Evolutionary conservation across 2,329 filamentous ascomycete species (phyloP).

Genomic region (Paracoccidioides lutzii): DNA sequence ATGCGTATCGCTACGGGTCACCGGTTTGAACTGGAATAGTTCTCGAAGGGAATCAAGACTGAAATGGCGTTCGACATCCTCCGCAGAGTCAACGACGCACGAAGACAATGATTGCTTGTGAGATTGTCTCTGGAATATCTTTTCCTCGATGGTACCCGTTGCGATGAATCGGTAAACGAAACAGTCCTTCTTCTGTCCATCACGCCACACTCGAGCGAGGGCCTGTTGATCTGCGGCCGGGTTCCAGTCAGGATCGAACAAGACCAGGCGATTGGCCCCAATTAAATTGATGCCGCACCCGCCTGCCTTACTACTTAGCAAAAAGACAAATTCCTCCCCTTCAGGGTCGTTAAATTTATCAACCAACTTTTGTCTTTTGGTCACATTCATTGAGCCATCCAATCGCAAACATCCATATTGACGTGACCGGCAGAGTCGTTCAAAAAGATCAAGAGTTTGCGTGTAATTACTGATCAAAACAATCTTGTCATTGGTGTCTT

Average conservation of each 20-base stretch:
- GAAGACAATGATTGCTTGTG: slow-evolving; percentile 96
- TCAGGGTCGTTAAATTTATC: slow-evolving; percentile 95
- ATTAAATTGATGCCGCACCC: slow-evolving; percentile 94
- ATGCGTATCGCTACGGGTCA: slow-evolving; percentile 85
- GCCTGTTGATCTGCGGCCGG: slow-evolving; percentile 96
- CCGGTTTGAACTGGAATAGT: slow-evolving; percentile 79
- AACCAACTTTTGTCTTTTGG: slow-evolving; percentile 90
- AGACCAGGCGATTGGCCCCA: slow-evolving; percentile 81
- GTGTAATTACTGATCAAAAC: slow-evolving; percentile 98
- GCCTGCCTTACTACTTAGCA: slow-evolving; percentile 93
- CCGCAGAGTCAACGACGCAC: slow-evolving; percentile 88
- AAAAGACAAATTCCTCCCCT: slow-evolving; percentile 79
- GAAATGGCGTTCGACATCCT: slow-evolving; percentile 96
- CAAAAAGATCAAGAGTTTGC: slow-evolving; percentile 87
- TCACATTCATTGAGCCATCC: slow-evolving; percentile 95
- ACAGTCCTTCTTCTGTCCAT: slow-evolving; percentile 97
- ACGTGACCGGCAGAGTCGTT: slow-evolving; percentile 72
- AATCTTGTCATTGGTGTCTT: slow-evolving; percentile 97
- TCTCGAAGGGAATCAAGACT: slow-evolving; percentile 81
- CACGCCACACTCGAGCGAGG: slow-evolving; percentile 92
- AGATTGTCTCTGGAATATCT: slow-evolving; percentile 96
- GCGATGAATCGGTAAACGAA: slow-evolving; percentile 99
- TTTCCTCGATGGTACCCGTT: slow-evolving; percentile 95
- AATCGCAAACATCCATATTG: slow-evolving; percentile 77
- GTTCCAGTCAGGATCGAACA: slow-evolving; percentile 98